phyloP scores from a whole-genome alignment of 345 rosid genomes.

The Eucalyptus regnans region DNA sequence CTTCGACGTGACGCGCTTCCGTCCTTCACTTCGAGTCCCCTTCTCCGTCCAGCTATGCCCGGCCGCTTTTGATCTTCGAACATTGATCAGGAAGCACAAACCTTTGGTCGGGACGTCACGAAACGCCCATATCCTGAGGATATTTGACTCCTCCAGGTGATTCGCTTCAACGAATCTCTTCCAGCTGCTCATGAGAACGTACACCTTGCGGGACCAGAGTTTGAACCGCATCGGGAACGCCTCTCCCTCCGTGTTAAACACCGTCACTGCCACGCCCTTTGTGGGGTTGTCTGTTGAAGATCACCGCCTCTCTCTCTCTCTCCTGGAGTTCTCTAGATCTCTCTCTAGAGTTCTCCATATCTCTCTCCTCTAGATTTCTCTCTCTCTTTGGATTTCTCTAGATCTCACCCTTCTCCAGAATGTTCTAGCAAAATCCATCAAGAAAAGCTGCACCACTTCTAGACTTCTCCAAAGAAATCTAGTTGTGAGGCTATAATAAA shows the following conservation, averaged over 20 bases:
- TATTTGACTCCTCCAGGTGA: not conserved
- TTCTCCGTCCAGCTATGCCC: not conserved
- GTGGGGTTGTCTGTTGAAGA: not conserved
- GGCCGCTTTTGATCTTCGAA: not conserved
- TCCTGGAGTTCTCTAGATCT: no score
- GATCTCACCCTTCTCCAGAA: no score
- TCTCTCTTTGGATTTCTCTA: no score
- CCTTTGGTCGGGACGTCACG: not conserved
- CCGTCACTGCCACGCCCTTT: not conserved
- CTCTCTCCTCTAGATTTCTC: no score
- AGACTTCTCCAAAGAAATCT: no score
- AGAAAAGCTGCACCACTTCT: no score
- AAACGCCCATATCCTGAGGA: not conserved
- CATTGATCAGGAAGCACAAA: not conserved
- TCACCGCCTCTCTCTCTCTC: no score
- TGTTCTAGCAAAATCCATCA: no score
- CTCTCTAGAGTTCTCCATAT: no score
- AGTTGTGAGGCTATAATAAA: no score
- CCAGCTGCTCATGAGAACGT: not conserved
- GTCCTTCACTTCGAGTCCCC: not conserved
- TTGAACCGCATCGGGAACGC: not conserved
- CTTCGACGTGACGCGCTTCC: not conserved
- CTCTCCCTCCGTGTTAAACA: not conserved
- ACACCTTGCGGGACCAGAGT: not conserved
- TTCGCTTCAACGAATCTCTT: not conserved